A percentile compares a stretch with the other conserved stretches of the same genome.
phyloP scores from a whole-genome alignment of 257 asterid genomes.

The Voacanga thouarsii region DNA sequence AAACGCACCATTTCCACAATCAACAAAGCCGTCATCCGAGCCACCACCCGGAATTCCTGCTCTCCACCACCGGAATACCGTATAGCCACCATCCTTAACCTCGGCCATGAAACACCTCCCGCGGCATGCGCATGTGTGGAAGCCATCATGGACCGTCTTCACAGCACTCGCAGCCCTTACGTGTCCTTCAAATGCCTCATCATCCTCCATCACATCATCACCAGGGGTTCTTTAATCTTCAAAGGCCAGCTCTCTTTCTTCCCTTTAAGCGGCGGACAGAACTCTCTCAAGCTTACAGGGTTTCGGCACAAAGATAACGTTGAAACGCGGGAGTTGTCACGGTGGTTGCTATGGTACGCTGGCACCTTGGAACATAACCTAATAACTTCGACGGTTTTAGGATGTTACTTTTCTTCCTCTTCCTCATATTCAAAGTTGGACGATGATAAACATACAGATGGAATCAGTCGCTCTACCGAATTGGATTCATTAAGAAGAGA shows the following conservation, averaged over 20 bases:
- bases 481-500: slow-evolving; percentile 22
- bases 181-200: slow-evolving; percentile 43
- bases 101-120: slow-evolving; percentile 22
- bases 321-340: slow-evolving; percentile 23
- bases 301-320: slow-evolving; percentile 6
- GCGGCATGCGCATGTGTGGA: slow-evolving; percentile 29
- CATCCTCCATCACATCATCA: slow-evolving; percentile 30
- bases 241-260: slow-evolving; percentile 19
- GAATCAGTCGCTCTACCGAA: background rate
- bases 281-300: slow-evolving; percentile 25
- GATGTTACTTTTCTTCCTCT: slow-evolving; percentile 20
- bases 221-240: slow-evolving; percentile 25
- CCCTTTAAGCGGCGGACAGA: slow-evolving; percentile 22
- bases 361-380: slow-evolving; percentile 30
- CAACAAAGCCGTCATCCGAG: slow-evolving; percentile 29
- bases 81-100: slow-evolving; percentile 29
- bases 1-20: slow-evolving; percentile 24
- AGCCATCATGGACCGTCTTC: slow-evolving; percentile 38
- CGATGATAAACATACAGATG: background rate
- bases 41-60: slow-evolving; percentile 31
- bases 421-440: slow-evolving; percentile 11
- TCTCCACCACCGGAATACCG: slow-evolving; percentile 34
- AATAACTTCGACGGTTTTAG: slow-evolving; percentile 23
- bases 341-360: slow-evolving; percentile 45
- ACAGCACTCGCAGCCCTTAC: slow-evolving; percentile 23